phyloP scores from a whole-genome alignment of 805 yeast genomes.

The Metschnikowia picachoensis region DNA sequence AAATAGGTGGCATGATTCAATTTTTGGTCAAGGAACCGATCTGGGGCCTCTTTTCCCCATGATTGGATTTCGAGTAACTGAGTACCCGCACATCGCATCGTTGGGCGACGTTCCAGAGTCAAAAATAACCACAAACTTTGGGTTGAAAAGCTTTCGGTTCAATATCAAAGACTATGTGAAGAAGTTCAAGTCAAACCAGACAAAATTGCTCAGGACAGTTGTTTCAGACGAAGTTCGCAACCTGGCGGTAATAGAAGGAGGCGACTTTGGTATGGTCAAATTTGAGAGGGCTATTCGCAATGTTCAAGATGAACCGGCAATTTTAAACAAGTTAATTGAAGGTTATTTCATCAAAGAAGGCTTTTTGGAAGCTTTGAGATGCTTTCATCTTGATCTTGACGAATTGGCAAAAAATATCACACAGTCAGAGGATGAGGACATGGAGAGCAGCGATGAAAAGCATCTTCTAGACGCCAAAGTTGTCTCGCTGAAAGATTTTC shows the following conservation, averaged over 20 bases:
- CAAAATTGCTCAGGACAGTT: conserved; percentile 1
- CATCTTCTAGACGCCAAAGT: background rate
- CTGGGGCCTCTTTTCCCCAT: conserved; percentile 15
- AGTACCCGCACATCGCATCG: conserved; percentile 1
- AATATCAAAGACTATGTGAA: conserved; percentile 55
- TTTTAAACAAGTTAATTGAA: conserved; percentile 31
- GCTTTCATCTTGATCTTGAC: conserved; percentile 30
- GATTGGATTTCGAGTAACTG: conserved; percentile 17
- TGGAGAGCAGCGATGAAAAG: background rate
- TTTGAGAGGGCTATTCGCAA: conserved; percentile 23
- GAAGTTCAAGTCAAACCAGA: conserved; percentile 33
- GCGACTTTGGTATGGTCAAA: background rate
- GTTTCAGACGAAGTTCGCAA: conserved; percentile 13
- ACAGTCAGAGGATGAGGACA: conserved; percentile 11
- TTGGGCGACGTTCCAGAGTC: conserved; percentile 12
- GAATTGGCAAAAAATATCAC: conserved; percentile 19
- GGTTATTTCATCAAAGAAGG: conserved; percentile 41
- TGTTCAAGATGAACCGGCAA: conserved; percentile 24
- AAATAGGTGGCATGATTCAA: conserved; percentile 39
- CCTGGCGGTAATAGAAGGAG: background rate
- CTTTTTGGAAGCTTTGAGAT: conserved; percentile 31
- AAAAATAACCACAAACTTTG: conserved; percentile 50
- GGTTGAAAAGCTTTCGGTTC: conserved; percentile 52
- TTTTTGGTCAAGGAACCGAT: conserved; percentile 22
- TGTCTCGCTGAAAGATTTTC: conserved; percentile 2